Evolutionary conservation across 306 rosid species (phyloP), one percentile per base, ranked within the genome.

Genomic region (apple (Malus domestica)): DNA sequence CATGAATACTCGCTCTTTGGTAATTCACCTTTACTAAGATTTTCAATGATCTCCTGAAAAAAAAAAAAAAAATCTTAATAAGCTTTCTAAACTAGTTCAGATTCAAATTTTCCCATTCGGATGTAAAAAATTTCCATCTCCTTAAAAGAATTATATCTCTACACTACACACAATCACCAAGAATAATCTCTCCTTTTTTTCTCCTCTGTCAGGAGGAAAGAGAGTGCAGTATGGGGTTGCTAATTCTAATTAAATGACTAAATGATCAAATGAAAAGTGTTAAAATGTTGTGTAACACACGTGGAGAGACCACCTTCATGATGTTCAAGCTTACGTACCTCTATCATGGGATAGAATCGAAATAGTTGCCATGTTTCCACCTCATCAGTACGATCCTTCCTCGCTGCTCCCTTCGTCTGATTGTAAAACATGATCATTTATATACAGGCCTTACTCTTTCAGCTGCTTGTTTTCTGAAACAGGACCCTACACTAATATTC

Each of bases 331-430:
- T 12, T 81, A 87, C 75, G 15, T 82, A 92, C 98, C 98, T 95
- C 98, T 77, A 95, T 1, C 84, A 95, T 49, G 75, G 98, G 98
- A 79, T 79, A 95, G 88, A 95, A 95, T 74, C 98, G 88, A 74
- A 81, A 89, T 35, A 95, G 80, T 74, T 90, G 95, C 98, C 97
- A 95, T 16, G 96, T 82, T 90, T 95, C 97, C 76, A 85, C 91
- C 74, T 90, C 97, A 13, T 83, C 88, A 57, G 78, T 67, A 38
- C 97, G 93, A 78, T 95, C 97, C 79, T 89, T 92, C 73, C 98
- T 89, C 19, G 93, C 83, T 54, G 96, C 97, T 18, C 89, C 86
- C 51, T 86, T 89, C 67, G 85, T 84, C 98, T 95, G 88, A 77
- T 73, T 40, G 69, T 61, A 58, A n/a, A 54, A 72, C 60, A 73